phyloP scores from a whole-genome alignment of 148 eudicot species.

The Persicaria tinctoria region DNA sequence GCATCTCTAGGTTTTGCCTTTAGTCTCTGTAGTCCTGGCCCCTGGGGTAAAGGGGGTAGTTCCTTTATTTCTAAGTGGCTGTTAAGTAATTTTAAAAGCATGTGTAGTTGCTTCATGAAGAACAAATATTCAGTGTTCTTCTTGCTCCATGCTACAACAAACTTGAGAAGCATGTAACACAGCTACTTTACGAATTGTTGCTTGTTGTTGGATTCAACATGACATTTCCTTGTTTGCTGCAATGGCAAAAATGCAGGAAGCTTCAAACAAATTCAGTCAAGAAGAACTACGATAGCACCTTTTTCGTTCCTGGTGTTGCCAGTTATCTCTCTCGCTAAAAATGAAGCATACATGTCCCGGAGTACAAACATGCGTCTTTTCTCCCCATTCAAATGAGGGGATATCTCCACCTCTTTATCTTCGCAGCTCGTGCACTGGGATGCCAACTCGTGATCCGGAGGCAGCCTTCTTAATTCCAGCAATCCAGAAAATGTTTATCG shows the following conservation, averaged over 20 bases:
- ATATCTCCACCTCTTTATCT: neutral
- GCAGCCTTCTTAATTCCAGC: neutral
- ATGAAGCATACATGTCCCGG: neutral
- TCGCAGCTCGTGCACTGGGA: neutral
- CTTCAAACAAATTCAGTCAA: slow-evolving; percentile 72
- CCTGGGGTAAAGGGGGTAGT: neutral
- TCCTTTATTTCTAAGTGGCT: neutral
- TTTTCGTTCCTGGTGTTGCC: neutral
- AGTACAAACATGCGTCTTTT: neutral
- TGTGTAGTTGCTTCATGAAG: neutral
- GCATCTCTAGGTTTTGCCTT: neutral
- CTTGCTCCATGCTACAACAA: neutral
- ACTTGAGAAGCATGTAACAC: neutral
- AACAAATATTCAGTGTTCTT: neutral
- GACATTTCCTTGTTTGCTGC: neutral
- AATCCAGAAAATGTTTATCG: neutral
- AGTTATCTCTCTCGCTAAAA: neutral
- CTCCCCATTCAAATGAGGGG: neutral
- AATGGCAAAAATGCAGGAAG: slow-evolving; percentile 41
- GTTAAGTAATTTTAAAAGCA: neutral
- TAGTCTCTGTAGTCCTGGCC: neutral
- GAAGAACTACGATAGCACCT: slow-evolving; percentile 5
- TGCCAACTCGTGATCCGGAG: neutral
- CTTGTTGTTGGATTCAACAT: neutral
- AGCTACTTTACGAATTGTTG: neutral